Evolutionary conservation across 2,329 filamentous ascomycete species (phyloP), one percentile per base, ranked within the genome.

Genomic region (Curvularia sp.): DNA sequence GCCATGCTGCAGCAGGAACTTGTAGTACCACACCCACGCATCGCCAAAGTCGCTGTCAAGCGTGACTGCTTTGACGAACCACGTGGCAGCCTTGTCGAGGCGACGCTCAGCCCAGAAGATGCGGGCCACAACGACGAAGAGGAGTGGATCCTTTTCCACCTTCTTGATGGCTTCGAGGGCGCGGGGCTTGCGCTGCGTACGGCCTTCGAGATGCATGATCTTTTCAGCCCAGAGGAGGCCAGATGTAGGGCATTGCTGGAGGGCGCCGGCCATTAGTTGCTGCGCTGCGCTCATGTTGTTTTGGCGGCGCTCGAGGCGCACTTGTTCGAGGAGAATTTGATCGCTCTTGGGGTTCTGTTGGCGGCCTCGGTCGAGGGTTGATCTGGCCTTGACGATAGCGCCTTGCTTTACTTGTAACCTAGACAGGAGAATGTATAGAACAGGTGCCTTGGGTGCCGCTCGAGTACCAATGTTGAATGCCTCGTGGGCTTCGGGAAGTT

Each of bases 21-120:
- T 93, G 78, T 93, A 95, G 78, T 97, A 99, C 94, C 94, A 99
- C 20, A 93, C 94, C 96, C 96, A 99, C 10, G 88, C 91, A 80
- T 99, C 96, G 50, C 95, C 95, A 50, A 88, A 81, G 75, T 98
- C 93, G 35, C 89, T 87, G 72, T 99, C 93, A 12, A 95, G 82
- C 53, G 97, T 84, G 55, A 97, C 88, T 0, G 95, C 95, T 79
- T 96, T 97, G 79, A 97, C 93, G 77, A 99, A 99, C 95, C 95
- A 99, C 64, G 87, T 93, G 78, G 93, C 90, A 2, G 95, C 94
- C 77, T 97, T 97, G 67, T 98, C 95, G 24, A 99, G 84, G 74
- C 89, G 89, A 55, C 95, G 86, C 79, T 99, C 95, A 9, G 86
- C 88, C 95, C 95, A 99, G 80, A 99, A 97, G 66, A 98, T 96